Evolutionary conservation across 352 stramenopile genomes (phyloP).

Genomic region (Peronospora farinosa): DNA sequence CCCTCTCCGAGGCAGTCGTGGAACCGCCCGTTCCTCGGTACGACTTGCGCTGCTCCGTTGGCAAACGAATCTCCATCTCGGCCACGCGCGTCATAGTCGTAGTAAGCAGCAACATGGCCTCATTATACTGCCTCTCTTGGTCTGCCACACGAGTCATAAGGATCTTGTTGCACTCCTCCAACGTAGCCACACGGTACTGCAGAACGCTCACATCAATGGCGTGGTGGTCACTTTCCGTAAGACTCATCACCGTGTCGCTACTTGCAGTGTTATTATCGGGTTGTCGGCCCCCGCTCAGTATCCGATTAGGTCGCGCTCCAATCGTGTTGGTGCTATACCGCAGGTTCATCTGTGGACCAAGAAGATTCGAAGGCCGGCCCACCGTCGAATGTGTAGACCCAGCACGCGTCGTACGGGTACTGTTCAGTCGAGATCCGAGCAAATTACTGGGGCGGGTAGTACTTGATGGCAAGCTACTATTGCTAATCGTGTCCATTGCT

Average conservation of each 20-base stretch:
- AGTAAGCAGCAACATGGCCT: conserved; percentile 79
- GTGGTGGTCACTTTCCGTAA: conserved; percentile 37
- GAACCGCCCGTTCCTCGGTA: conserved; percentile 39
- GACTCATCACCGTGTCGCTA: conserved; percentile 53
- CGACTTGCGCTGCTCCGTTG: conserved; percentile 40
- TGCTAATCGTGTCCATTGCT: conserved; percentile 27
- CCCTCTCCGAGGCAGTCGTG: conserved; percentile 44
- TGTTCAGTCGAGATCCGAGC: conserved; percentile 17
- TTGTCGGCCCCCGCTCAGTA: conserved; percentile 16
- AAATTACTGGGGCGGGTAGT: conserved; percentile 16
- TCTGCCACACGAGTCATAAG: conserved; percentile 58
- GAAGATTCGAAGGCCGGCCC: conserved; percentile 37
- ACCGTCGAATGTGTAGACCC: conserved; percentile 47
- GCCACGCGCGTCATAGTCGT: conserved; percentile 82
- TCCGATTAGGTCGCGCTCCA: conserved; percentile 21
- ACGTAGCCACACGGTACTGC: conserved; percentile 42
- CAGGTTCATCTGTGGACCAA: conserved; percentile 40
- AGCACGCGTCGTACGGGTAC: conserved; percentile 29
- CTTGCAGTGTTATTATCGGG: conserved; percentile 33
- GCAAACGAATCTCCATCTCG: conserved; percentile 73
- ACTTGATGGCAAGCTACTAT: conserved; percentile 26
- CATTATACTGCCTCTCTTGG: conserved; percentile 82
- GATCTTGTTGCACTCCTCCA: conserved; percentile 74
- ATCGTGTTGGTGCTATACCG: conserved; percentile 42
- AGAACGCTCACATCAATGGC: conserved; percentile 43